Evolutionary conservation across 352 stramenopile genomes (phyloP).

Genomic region (Globisporangium cystogenes): DNA sequence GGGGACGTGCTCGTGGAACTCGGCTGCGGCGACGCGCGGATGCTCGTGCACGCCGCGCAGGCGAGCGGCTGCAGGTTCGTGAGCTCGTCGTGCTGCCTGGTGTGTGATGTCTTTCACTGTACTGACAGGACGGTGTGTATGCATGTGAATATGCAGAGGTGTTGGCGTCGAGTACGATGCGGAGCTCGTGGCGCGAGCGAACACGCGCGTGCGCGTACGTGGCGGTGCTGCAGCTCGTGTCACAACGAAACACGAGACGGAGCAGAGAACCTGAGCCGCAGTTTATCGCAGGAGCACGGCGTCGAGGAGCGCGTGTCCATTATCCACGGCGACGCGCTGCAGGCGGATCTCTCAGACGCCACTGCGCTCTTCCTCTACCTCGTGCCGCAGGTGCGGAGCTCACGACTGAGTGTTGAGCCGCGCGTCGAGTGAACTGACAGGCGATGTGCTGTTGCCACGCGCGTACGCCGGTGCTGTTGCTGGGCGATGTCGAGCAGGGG

Average conservation of each 20-base stretch:
- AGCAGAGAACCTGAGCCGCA: too few species aligned
- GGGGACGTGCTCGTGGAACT: slow-evolving; percentile 72
- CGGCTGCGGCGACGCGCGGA: slow-evolving; percentile 70
- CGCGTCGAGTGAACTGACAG: too few species aligned
- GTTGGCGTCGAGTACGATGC: slow-evolving; percentile 75
- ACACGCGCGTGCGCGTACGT: slow-evolving; percentile 32
- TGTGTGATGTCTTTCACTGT: not conserved
- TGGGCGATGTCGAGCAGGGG: slow-evolving; percentile 23
- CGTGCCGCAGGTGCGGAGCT: slow-evolving; percentile 47
- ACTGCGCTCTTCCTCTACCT: slow-evolving; percentile 82
- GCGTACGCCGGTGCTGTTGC: too few species aligned
- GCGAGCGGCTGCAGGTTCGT: slow-evolving; percentile 33
- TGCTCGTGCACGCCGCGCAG: slow-evolving; percentile 55
- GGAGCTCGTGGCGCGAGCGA: slow-evolving; percentile 47
- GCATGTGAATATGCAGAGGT: slow-evolving; percentile 24
- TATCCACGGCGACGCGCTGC: slow-evolving; percentile 50
- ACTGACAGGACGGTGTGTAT: not conserved
- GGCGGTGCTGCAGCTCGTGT: too few species aligned
- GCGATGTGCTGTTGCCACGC: too few species aligned
- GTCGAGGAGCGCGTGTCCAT: slow-evolving; percentile 47
- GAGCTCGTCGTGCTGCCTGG: not conserved
- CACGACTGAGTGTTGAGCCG: too few species aligned
- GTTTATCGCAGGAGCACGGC: slow-evolving; percentile 25
- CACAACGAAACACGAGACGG: too few species aligned
- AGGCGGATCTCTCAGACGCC: slow-evolving; percentile 48